These are phyloP conservation scores for Pleurotus eryngii DNA, from an alignment of 768 basidiomycete genomes.

Conservation along the genomic window DNA sequence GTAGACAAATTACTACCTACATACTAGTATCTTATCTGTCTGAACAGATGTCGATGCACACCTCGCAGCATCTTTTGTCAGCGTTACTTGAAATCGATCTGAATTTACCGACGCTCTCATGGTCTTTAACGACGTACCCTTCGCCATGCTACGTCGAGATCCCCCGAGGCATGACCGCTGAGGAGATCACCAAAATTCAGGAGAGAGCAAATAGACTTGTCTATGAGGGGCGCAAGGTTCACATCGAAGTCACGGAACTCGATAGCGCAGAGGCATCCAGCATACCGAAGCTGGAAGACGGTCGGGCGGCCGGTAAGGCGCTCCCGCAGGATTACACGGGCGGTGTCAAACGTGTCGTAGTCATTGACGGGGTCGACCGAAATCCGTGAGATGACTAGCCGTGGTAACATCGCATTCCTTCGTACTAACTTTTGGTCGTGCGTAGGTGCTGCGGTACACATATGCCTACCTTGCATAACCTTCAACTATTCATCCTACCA, in stretches of 20 bases:
- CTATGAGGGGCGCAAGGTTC: constrained; percentile 62
- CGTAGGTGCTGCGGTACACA: constrained; percentile 82
- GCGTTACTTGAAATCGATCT: constrained; percentile 69
- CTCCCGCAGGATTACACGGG: constrained; percentile 75
- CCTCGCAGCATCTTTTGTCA: constrained; percentile 79
- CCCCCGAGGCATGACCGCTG: constrained; percentile 58
- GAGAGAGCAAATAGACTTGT: constrained; percentile 63
- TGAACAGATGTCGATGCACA: constrained; percentile 76
- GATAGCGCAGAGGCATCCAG: constrained; percentile 32
- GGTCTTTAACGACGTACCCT: constrained; percentile 73
- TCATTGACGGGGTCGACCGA: constrained; percentile 80
- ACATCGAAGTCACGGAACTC: constrained; percentile 75
- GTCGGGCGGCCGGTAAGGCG: constrained; percentile 51
- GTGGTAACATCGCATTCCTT: neutral
- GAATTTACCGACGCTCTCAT: constrained; percentile 69
- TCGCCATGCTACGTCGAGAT: constrained; percentile 76
- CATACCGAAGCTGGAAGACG: constrained; percentile 37
- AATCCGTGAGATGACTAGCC: constrained; percentile 53
- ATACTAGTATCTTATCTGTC: neutral
- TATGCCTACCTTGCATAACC: constrained; percentile 69
- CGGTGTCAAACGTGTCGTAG: constrained; percentile 72
- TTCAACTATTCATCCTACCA: constrained; percentile 69
- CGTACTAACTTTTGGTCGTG: constrained; percentile 2
- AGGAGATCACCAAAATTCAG: constrained; percentile 63
- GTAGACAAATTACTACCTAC: constrained; percentile 16